Evolutionary conservation across 2,329 filamentous ascomycete genomes (phyloP), one percentile per base, ranked within the genome.

Genomic region (Pyrenochaeta sp.): DNA sequence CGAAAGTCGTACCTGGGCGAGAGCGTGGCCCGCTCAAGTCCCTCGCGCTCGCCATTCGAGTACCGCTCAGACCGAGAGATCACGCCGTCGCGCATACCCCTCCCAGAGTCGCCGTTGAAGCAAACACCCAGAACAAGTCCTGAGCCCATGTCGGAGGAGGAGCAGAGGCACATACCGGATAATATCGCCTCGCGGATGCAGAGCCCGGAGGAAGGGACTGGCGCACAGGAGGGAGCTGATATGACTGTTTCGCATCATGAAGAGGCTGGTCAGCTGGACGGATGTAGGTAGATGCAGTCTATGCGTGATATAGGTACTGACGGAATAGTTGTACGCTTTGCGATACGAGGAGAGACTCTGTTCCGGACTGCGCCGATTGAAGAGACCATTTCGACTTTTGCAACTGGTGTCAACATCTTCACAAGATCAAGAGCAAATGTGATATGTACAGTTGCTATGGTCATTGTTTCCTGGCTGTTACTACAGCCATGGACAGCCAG

Each of bases 351-450:
- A 49, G 91, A 96, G 75, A 88, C 95, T 20, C 89, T 93, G 63
- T 91, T 96, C 65, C 84, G 88, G 42, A 89, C 87, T 32, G 90
- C 93, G 63, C 90, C 89, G 10, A 88, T 96, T 58, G 89, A 95
- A 63, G 81, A 87, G 13, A 80, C 82, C 30, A 79, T 92, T 56
- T 79, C 77, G 39, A 86, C 84, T 48, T 57, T 90, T 46, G 83
- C 83, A 53, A 77, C 74, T 47, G 81, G 79, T 48, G 79, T 88
- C 53, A 75, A 79, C 41, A 71, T 78, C 38, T 73, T 88, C 32
- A 90, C 87, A 3, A 81, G 81, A 48, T 90, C 89, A 8, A 89
- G 86, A 78, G 76, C 80, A 23, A 89, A 85, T 37, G 76, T 88
- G 7, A 65, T 90, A 17, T 68, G 83, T 36, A 86, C 87, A 7